Evolutionary conservation across 1,284 basidiomycete genomes (phyloP).

Genomic region (Austroboletus novae-zelandiae): DNA sequence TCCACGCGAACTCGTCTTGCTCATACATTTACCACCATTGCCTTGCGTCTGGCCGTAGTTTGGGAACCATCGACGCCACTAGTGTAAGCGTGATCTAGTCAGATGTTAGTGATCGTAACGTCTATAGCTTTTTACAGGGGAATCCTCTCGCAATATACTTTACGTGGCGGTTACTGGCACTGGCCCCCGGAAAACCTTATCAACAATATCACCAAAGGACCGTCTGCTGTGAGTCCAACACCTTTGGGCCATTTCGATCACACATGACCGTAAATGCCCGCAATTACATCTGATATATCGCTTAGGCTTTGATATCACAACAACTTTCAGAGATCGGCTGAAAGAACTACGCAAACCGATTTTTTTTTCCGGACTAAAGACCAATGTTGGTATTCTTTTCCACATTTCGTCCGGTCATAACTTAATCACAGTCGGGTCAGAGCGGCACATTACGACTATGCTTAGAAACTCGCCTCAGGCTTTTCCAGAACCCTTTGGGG

Average conservation of each 20-base stretch:
- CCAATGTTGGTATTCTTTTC: slow-evolving; percentile 8
- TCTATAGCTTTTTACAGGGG: slow-evolving; percentile 1
- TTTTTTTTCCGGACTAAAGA: not conserved
- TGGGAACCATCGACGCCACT: not conserved
- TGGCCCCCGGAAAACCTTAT: no score
- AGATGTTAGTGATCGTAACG: not conserved
- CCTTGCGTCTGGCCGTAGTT: not conserved
- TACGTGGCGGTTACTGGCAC: not conserved
- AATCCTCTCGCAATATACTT: not conserved
- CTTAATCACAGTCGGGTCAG: slow-evolving; percentile 7
- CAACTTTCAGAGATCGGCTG: not conserved
- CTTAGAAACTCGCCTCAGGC: slow-evolving; percentile 5
- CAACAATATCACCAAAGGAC: no score
- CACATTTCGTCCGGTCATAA: not conserved
- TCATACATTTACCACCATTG: slow-evolving; percentile 1
- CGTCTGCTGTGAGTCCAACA: slow-evolving; percentile 9
- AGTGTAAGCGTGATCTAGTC: slow-evolving; percentile 7
- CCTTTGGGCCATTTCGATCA: not conserved
- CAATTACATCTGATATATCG: not conserved
- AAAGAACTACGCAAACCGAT: not conserved
- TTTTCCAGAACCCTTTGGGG: slow-evolving; percentile 12
- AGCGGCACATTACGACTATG: slow-evolving; percentile 14
- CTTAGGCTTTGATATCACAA: not conserved
- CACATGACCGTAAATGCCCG: not conserved
- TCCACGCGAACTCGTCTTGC: not conserved